Conservation (phyloP, 1,284 basidiomycete genomes). For the Puccinia triticina region DNA sequence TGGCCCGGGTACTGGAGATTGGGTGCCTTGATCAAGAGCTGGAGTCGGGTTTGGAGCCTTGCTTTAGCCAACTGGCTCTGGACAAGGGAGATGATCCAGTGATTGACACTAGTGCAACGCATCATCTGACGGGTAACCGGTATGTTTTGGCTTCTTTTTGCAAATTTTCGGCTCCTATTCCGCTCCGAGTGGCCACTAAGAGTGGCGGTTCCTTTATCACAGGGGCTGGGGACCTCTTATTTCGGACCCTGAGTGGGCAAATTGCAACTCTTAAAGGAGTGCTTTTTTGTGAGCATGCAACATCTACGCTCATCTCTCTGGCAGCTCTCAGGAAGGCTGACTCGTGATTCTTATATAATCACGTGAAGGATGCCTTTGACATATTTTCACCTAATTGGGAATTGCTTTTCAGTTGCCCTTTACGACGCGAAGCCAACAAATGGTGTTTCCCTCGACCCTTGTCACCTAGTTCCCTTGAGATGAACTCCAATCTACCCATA, state of each 20-base stretch:
- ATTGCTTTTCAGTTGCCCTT: background rate
- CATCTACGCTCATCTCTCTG: background rate
- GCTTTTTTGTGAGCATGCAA: background rate
- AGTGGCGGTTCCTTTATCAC: background rate
- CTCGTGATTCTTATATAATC: background rate
- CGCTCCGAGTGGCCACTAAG: slow-evolving; percentile 18
- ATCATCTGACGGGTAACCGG: background rate
- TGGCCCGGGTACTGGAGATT: background rate
- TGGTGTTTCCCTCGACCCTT: background rate
- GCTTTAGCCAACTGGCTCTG: background rate
- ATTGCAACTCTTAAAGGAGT: background rate
- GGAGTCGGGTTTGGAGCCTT: no score
- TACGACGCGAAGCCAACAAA: background rate
- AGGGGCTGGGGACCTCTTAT: slow-evolving; percentile 6
- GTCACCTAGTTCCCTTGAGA: no score
- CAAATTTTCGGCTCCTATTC: background rate
- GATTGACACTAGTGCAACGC: background rate
- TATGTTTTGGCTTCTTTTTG: background rate
- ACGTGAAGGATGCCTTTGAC: background rate
- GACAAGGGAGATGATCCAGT: background rate
- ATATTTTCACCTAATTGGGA: background rate
- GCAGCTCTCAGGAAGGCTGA: background rate
- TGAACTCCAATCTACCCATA: no score
- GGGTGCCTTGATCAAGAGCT: background rate
- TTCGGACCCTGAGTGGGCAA: background rate